Evolutionary conservation across 2,329 filamentous ascomycete genomes (phyloP).

Genomic region (Fusarium protoensiforme): DNA sequence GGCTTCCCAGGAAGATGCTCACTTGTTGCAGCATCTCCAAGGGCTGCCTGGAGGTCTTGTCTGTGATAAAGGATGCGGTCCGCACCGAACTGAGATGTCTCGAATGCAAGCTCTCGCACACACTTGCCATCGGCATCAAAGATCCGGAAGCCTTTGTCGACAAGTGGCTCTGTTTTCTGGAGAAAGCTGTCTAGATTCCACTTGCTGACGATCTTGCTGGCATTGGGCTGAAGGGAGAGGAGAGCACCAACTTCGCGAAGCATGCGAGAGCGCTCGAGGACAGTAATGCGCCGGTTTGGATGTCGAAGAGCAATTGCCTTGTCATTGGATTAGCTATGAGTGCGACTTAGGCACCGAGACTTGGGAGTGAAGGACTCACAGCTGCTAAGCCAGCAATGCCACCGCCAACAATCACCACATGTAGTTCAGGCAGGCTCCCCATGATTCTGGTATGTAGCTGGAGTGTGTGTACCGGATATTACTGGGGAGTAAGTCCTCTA

Average conservation of each 20-base stretch:
- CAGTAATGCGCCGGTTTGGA: conserved; percentile 29
- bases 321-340: not conserved
- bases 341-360: not conserved
- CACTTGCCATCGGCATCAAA: conserved; percentile 25
- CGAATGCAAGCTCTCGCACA: conserved; percentile 27
- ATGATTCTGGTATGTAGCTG: not conserved
- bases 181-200: conserved; percentile 31
- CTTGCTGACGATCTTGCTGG: conserved; percentile 33
- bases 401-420: conserved; percentile 34
- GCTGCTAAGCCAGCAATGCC: conserved; percentile 34
- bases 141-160: conserved; percentile 34
- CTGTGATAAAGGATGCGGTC: conserved; percentile 36
- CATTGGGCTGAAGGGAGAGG: conserved; percentile 35
- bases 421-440: conserved; percentile 33
- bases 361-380: not conserved
- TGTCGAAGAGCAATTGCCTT: conserved; percentile 28
- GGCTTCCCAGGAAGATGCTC: conserved; percentile 15
- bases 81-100: conserved; percentile 32
- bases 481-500: too few relatives aligned
- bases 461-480: not conserved
- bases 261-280: conserved; percentile 36
- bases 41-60: conserved; percentile 31
- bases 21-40: conserved; percentile 23
- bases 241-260: conserved; percentile 36
- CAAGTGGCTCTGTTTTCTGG: conserved; percentile 24